Percentiles rank a stretch among this genome's conserved stretches.
These are phyloP conservation scores for Persicaria tinctoria DNA, from an alignment of 148 eudicot genomes.

Conservation along the genomic window DNA sequence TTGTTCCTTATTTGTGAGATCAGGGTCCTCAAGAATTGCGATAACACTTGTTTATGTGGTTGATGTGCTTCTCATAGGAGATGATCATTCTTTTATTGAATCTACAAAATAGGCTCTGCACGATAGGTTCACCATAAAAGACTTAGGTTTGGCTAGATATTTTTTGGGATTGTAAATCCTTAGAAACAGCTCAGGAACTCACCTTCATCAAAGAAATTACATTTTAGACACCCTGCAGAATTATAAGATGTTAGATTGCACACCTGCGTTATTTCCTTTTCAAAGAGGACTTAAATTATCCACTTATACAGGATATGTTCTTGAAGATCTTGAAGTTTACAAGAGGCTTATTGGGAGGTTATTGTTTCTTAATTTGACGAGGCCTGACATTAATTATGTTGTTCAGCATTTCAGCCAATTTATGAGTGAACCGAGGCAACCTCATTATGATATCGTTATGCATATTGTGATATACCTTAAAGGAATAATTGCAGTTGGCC, in stretches of 20 bases:
- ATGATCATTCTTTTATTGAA: too few species aligned
- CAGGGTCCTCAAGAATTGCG: too few species aligned
- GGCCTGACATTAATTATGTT: background rate
- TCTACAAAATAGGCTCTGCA: background rate
- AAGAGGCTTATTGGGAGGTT: background rate
- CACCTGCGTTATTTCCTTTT: background rate
- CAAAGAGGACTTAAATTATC: background rate
- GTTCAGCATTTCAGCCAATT: conserved; percentile 7
- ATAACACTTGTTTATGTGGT: too few species aligned
- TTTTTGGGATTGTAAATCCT: background rate
- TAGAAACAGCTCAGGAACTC: background rate
- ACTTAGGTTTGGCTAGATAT: background rate
- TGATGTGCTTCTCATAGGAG: too few species aligned
- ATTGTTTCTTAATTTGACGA: background rate
- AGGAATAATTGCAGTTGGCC: background rate
- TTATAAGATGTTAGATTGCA: background rate
- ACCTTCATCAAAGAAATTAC: too few species aligned
- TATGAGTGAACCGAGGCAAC: background rate
- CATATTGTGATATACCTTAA: background rate
- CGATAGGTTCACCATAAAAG: background rate
- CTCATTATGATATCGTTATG: background rate
- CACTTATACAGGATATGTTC: too few species aligned
- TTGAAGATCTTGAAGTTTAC: background rate
- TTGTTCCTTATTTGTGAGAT: too few species aligned
- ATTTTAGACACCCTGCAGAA: background rate